These are phyloP conservation scores for Furcasterigmium sp. DNA, from an alignment of 2,329 filamentous ascomycete genomes.

Conservation along the genomic window DNA sequence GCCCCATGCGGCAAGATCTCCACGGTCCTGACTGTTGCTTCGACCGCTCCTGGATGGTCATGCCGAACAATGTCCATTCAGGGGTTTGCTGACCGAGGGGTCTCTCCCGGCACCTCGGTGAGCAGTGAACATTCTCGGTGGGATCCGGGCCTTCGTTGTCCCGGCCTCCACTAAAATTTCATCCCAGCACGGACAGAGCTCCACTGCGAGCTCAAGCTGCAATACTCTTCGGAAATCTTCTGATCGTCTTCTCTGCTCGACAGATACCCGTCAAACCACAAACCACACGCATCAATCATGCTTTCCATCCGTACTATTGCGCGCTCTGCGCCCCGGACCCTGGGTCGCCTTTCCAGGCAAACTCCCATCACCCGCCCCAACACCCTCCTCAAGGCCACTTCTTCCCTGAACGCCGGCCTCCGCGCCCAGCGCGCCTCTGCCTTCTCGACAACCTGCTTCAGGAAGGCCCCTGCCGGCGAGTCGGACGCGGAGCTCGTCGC, in stretches of 20 bases:
- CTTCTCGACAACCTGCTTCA: slow-evolving; percentile 40
- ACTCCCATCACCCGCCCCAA: slow-evolving; percentile 42
- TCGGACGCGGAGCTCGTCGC: slow-evolving; percentile 75
- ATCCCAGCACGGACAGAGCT: neutral
- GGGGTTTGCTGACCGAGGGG: too few species aligned
- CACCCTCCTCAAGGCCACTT: slow-evolving; percentile 41
- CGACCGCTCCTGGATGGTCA: too few species aligned
- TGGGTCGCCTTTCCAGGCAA: slow-evolving; percentile 53
- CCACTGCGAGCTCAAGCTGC: neutral
- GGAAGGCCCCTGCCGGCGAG: slow-evolving; percentile 37
- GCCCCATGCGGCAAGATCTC: too few species aligned
- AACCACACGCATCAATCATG: slow-evolving; percentile 45
- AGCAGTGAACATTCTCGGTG: too few species aligned
- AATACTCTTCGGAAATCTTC: neutral
- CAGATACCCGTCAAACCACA: too few species aligned
- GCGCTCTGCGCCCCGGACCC: slow-evolving; percentile 61
- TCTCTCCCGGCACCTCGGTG: too few species aligned
- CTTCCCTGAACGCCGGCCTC: slow-evolving; percentile 25
- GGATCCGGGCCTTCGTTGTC: neutral
- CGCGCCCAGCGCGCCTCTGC: slow-evolving; percentile 35
- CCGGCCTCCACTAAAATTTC: neutral
- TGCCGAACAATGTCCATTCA: too few species aligned
- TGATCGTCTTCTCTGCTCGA: too few species aligned
- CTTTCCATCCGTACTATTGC: slow-evolving; percentile 61
- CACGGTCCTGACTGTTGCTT: too few species aligned